phyloP scores from a whole-genome alignment of 1,284 basidiomycete species.

The Peniophora sp. region DNA sequence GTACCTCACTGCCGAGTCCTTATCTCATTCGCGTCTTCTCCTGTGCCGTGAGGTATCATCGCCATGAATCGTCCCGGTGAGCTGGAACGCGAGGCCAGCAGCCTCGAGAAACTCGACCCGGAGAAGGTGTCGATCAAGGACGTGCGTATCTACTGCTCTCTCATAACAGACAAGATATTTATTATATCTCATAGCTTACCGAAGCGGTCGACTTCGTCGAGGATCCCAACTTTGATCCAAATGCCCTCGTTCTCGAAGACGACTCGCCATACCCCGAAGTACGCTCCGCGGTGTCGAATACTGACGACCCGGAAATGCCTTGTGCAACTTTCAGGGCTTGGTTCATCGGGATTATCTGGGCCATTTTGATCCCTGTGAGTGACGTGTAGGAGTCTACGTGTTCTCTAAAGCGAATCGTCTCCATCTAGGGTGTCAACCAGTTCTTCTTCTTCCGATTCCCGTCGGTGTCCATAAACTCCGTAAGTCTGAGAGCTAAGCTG shows the following conservation, averaged over 20 bases:
- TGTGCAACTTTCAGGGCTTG: conserved; percentile 47
- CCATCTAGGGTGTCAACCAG: conserved; percentile 40
- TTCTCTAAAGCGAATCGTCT: neutral
- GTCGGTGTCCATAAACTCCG: conserved; percentile 31
- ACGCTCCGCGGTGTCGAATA: conserved; percentile 49
- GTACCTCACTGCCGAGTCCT: too few relatives aligned
- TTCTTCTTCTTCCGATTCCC: conserved; percentile 51
- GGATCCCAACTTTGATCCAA: conserved; percentile 1
- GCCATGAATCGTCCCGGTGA: too few relatives aligned
- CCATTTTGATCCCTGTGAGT: conserved; percentile 8
- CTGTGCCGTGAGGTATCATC: too few relatives aligned
- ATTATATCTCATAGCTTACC: too few relatives aligned
- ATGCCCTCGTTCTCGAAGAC: conserved; percentile 22
- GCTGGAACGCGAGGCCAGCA: too few relatives aligned
- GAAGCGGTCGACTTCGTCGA: neutral
- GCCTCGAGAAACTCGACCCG: too few relatives aligned
- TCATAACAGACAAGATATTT: too few relatives aligned
- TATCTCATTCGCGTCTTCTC: too few relatives aligned
- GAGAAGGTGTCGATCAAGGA: too few relatives aligned
- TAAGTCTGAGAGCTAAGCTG: too few relatives aligned
- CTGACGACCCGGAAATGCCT: conserved; percentile 48
- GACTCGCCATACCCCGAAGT: conserved; percentile 58
- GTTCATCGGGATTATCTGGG: conserved; percentile 29
- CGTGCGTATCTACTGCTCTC: too few relatives aligned
- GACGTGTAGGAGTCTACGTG: neutral